Conservation (phyloP, 2,329 filamentous ascomycete species). For the Fusarium poae region DNA sequence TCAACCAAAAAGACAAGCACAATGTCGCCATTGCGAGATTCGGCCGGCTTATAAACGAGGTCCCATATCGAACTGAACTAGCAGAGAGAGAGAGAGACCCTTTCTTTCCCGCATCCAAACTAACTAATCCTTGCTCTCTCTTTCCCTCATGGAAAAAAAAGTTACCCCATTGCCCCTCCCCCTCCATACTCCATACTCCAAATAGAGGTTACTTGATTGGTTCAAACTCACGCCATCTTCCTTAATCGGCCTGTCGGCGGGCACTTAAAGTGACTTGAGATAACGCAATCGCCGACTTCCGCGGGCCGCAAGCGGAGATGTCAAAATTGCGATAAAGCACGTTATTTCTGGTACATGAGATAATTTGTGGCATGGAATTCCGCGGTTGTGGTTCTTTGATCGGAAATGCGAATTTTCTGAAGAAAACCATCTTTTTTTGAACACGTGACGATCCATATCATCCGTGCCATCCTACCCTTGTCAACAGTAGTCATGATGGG, state of each 20-base stretch:
- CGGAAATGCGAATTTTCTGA: slow-evolving; percentile 44
- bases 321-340: slow-evolving; percentile 36
- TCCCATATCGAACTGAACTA: slow-evolving; percentile 12
- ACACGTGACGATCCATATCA: slow-evolving; percentile 5
- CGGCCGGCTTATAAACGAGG: slow-evolving; percentile 37
- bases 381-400: slow-evolving; percentile 16
- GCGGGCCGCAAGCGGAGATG: slow-evolving; percentile 50
- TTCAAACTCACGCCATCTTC: slow-evolving; percentile 54
- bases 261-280: slow-evolving; percentile 14
- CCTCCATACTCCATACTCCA: slow-evolving; percentile 36
- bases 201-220: slow-evolving; percentile 45
- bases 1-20: neutral
- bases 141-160: slow-evolving; percentile 36
- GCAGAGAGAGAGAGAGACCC: neutral
- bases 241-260: slow-evolving; percentile 48
- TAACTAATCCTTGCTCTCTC: slow-evolving; percentile 9
- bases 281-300: slow-evolving; percentile 49
- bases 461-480: neutral
- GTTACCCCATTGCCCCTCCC: slow-evolving; percentile 38
- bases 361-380: slow-evolving; percentile 19
- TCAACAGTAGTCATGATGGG: slow-evolving; percentile 2
- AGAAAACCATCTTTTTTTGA: slow-evolving; percentile 6
- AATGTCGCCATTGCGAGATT: slow-evolving; percentile 34
- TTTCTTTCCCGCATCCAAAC: slow-evolving; percentile 2
- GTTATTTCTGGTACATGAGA: slow-evolving; percentile 26